Evolutionary conservation across 2,329 filamentous ascomycete genomes (phyloP), one percentile per base, ranked within the genome.

Genomic region (Xylaria sp.): DNA sequence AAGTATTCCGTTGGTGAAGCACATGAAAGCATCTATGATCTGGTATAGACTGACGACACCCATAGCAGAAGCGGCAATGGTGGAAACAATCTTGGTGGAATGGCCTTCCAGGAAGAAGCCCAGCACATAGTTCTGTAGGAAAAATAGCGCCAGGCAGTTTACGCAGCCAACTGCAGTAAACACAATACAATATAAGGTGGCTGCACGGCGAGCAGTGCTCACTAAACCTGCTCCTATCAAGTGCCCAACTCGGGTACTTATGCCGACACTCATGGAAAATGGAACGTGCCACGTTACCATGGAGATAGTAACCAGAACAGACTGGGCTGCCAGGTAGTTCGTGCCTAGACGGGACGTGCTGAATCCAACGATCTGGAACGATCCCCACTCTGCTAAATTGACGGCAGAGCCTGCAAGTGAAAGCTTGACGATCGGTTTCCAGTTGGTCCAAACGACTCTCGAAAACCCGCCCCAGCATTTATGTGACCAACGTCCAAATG

Each of bases 391-490:
- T 1, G 80, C 82, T 7, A 84, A 63, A 20, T 80, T 81, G 34
- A 84, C 80, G 3, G 77, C 75, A 3, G 80, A 78, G 0, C 82
- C 82, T 1, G 82, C 81, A 1, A 78, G 67, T 1, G 82, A 82
- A 20, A 84, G 73, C 7, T 75, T 74, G 10, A 80, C 65, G 78
- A 83, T 82, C 8, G 78, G 77, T 7, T 81, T 78, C 83, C 83
- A 86, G 28, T 81, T 79, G 9, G 65, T 62, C 32, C 82, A 68
- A 0, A 78, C 79, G 3, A 76, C 73, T 2, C 74, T 68, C 5
- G 82, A 81, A 54, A 83, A 80, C 0, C 83, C 82, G 2, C 79
- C 79, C 84, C 84, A 84, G 78, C 84, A 86, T 68, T 80, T 76
- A 48, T 76, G 79, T 6, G 78, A 79, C 77, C 77, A 79, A 44